These are phyloP conservation scores for Periconia digitata DNA, from an alignment of 2,329 filamentous ascomycete genomes.

Conservation along the genomic window DNA sequence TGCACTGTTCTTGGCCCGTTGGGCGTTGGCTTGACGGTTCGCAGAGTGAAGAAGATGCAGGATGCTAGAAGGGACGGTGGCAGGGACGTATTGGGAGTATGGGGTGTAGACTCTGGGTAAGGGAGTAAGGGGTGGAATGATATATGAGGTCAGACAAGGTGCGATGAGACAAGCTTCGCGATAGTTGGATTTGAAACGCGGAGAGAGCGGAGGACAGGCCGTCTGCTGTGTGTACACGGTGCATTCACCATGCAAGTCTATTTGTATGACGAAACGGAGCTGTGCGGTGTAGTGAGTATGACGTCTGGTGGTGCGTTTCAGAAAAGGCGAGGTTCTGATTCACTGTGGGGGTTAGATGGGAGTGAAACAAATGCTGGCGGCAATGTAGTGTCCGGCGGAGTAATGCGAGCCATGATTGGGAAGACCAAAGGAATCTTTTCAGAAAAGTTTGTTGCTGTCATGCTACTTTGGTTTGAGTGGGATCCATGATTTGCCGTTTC, in stretches of 20 bases:
- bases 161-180: background rate
- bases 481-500: no score
- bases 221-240: background rate
- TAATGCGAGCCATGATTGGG: no score
- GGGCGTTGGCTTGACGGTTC: constrained; percentile 53
- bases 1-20: constrained; percentile 60
- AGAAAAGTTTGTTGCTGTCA: no score
- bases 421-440: no score
- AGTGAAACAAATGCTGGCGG: background rate
- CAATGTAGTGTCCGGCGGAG: no score
- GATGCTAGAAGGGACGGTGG: constrained; percentile 37
- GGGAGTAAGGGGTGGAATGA: background rate
- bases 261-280: background rate
- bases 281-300: background rate
- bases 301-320: background rate
- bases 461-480: no score
- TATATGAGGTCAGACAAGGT: background rate
- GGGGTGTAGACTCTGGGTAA: constrained; percentile 44
- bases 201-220: background rate
- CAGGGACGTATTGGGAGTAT: constrained; percentile 48
- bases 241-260: background rate
- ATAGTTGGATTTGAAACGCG: background rate
- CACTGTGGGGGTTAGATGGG: background rate
- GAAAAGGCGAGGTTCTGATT: background rate
- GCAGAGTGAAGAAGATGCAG: constrained; percentile 48